Base-by-base conservation (phyloP, 371 early-diverging fungal genomes). In the Fennellomyces sp. region DNA sequence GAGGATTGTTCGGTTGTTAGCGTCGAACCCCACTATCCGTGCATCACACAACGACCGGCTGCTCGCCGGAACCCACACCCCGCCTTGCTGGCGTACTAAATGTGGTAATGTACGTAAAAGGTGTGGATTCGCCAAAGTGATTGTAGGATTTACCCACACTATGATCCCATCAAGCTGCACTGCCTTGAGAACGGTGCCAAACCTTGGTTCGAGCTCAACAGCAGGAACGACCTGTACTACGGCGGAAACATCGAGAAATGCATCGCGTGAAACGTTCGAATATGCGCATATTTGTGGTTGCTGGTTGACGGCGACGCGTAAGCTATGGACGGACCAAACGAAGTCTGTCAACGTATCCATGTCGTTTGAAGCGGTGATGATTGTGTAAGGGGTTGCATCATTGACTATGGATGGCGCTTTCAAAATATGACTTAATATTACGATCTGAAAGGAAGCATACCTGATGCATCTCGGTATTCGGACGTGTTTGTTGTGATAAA, bases 111-210 rank as follows among this genome's bases (percentile, higher is more conserved):
- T 12, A 12, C 21, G 45, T 45, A 45, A 23, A 21, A 45, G 45
- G 23, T 45, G 38, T 2, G 23, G 13, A 19, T 36, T 54, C 0
- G 25, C 39, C 8, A 54, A 10, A 8, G 35, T 54, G 15, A 36
- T 23, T 27, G 26, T 15, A 15, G 55, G 55, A 17, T 54, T n/a
- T 13, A 54, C n/a, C 55, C 55, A 54, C 19, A 54, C 23, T 6
- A 54, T 12, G 2, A 39, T 28, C 7, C 27, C 13, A 23, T 27
- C 51, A 30, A 36, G 10, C 10, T n/a, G 10, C 36, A 11, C 36
- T n/a, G 36, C 36, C 10, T 11, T 8, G n/a, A 15, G 11, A 11
- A 15, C 36, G 11, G 10, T 36, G 11, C 36, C 10, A 8, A 36
- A 36, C 10, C 36, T 36, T 36, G 10, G 36, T 8, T n/a, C n/a